Percentiles rank a stretch among this genome's conserved stretches.
phyloP scores from a whole-genome alignment of 1,284 basidiomycete genomes.

The Ganoderma boninense region DNA sequence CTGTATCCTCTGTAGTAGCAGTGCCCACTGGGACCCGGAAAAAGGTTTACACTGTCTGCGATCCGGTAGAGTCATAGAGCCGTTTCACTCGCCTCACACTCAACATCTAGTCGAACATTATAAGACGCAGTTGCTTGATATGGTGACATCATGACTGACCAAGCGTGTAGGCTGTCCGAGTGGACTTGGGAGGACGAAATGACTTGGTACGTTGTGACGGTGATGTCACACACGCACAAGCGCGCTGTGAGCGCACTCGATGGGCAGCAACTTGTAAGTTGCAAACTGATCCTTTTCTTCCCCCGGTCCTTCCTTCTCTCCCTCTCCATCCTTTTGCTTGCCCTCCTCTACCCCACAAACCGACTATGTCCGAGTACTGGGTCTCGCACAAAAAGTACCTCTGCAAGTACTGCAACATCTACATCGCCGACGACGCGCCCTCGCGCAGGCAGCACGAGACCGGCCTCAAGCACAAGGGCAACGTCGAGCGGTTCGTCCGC shows the following conservation, averaged over 20 bases:
- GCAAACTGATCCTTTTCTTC: not conserved
- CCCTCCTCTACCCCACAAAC: not conserved
- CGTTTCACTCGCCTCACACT: too few relatives aligned
- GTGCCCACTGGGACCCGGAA: too few relatives aligned
- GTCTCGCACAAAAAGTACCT: constrained; percentile 86
- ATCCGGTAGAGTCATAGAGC: too few relatives aligned
- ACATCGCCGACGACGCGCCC: constrained; percentile 93
- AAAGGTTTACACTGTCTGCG: too few relatives aligned
- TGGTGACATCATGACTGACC: too few relatives aligned
- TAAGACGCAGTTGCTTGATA: too few relatives aligned
- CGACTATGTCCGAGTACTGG: constrained; percentile 84
- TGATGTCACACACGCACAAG: not conserved
- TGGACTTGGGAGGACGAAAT: too few relatives aligned
- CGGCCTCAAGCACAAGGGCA: constrained; percentile 94
- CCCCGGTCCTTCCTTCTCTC: not conserved
- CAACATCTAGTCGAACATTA: too few relatives aligned
- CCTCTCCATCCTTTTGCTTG: not conserved
- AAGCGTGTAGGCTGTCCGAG: not conserved
- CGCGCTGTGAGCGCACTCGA: too few relatives aligned
- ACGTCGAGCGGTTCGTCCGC: constrained; percentile 90
- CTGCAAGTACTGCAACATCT: constrained; percentile 91
- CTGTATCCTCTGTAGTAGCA: too few relatives aligned
- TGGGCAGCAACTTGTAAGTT: not conserved
- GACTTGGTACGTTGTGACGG: not conserved
- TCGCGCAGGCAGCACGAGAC: constrained; percentile 94